Evolutionary conservation across 164 flowering plant genomes (phyloP).

Genomic region (Amborella trichopoda): DNA sequence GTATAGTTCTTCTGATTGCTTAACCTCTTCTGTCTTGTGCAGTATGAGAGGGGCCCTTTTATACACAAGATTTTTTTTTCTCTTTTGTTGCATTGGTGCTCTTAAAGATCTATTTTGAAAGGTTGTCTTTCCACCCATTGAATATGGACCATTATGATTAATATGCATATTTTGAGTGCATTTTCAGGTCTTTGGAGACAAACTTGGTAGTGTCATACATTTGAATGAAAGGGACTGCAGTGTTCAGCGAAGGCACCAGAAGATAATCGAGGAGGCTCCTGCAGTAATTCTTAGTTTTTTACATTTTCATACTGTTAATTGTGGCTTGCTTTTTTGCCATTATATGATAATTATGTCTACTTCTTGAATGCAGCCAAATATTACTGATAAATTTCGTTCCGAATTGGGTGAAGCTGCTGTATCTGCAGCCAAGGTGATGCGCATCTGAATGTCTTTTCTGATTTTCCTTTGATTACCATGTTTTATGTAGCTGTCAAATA

Average conservation of each 20-base stretch:
- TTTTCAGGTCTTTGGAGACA: constrained; percentile 84
- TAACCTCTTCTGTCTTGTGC: neutral
- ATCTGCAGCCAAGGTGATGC: constrained; percentile 89
- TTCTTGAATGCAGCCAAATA: constrained; percentile 72
- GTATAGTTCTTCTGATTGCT: constrained; percentile 18
- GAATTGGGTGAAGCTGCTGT: constrained; percentile 95
- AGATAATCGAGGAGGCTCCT: constrained; percentile 99
- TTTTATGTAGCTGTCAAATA: neutral
- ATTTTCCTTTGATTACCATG: neutral
- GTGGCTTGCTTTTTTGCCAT: constrained; percentile 4
- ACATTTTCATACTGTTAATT: constrained; percentile 5
- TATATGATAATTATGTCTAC: constrained; percentile 11
- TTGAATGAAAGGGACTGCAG: constrained; percentile 97
- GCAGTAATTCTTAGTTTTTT: constrained; percentile 50
- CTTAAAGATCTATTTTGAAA: too few relatives aligned
- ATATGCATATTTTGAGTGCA: neutral
- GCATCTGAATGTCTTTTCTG: too few relatives aligned
- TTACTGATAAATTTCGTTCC: constrained; percentile 51
- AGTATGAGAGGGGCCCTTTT: neutral
- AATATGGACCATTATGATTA: neutral
- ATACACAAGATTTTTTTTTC: neutral
- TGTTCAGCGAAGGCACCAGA: constrained; percentile 98
- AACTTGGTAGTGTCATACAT: constrained; percentile 72
- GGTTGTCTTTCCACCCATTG: too few relatives aligned
- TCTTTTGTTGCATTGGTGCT: too few relatives aligned